Evolutionary conservation across 345 rosid species (phyloP), one percentile per base, ranked within the genome.

Genomic region (Zanthoxylum bungeanum): DNA sequence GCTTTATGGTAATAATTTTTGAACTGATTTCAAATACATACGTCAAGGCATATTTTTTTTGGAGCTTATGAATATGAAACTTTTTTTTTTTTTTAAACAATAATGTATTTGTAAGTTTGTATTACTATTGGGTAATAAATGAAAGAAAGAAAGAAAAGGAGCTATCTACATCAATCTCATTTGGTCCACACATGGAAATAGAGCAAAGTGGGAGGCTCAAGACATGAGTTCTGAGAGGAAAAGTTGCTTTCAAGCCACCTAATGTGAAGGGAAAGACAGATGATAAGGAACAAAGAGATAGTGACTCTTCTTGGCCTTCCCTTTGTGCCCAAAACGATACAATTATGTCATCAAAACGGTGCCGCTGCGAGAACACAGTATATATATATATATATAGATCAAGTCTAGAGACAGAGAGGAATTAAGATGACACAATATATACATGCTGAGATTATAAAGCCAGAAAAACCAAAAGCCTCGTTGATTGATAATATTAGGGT

Each of bases 201-300:
- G 50, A 77, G 74, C 56, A 57, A 71, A 59, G 63, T 69, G 74
- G 73, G 71, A 72, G 83, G 77, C 71, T 55, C 52, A 78, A 69
- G 84, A 77, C 65, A 78, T 30, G 71, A 74, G 76, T 75, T 70
- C 30, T 73, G 34, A 52, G 68, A 73, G 69, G 72, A 56, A 75
- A 73, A 12, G 85, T 78, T 83, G 65, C 78, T 62, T 65, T 86
- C 86, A 73, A 67, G 80, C 85, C 87, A 86, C 82, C 84, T 80
- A 79, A 68, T 78, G 69, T 60, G 80, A 79, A 27, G 6, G 8
- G 30, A 24, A 78, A 78, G 75, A 74, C 80, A 78, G 78, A 75
- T 69, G 80, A 77, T 73, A n/a, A n/a, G n/a, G 87, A 82, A 84
- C 82, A 77, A 76, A 34, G 4, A 75, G 88, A 84, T 6, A 71